Base-by-base conservation (phyloP, 2,329 filamentous ascomycete genomes). In the Xylaria sp. region DNA sequence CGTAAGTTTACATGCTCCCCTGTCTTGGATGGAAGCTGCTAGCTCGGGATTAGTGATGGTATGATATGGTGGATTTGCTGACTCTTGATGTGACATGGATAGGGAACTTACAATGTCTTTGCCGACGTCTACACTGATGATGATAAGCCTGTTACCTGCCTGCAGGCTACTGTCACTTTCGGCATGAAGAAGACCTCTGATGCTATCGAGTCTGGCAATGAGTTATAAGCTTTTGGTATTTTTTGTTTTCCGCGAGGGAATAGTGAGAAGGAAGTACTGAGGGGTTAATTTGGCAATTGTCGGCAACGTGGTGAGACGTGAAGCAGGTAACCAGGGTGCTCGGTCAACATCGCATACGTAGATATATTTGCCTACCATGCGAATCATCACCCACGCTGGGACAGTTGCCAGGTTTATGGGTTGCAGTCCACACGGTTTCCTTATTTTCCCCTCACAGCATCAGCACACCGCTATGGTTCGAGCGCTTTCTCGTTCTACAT, bases 61-160 rank as follows among this genome's bases (percentile, higher is more conserved):
- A 28, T 31, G 14, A 45, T 46, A 31, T 47, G 37, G 25, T 47
- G 15, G 4, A 37, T 9, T 52, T 4, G 23, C 47, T 49, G 19
- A 52, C 19, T 4, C 11, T 58, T n/a, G 19, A 12, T 33, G 53
- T 40, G 49, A 43, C 67, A 95, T 92, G 95, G 94, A 43, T 67
- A 95, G 92, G 95, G 94, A 75, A 94, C 88, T 74, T 99, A 97
- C 84, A 91, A 86, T 17, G 95, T 99, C 37, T 79, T 89, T 40
- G 95, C 94, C 43, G 92, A 98, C 74, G 94, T 96, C 51, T 90
- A 87, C 78, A 92, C 87, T 69, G 83, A 82, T 64, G 88, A 96
- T 54, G 83, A 86, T 60, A 82, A 88, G 67, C 88, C 87, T 74
- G 90, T 99, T 67, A 96, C 94, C 63, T 99, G 95, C 79, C 83